phyloP scores from a whole-genome alignment of 2,329 filamentous ascomycete species.

The Pyrenophora graminea region DNA sequence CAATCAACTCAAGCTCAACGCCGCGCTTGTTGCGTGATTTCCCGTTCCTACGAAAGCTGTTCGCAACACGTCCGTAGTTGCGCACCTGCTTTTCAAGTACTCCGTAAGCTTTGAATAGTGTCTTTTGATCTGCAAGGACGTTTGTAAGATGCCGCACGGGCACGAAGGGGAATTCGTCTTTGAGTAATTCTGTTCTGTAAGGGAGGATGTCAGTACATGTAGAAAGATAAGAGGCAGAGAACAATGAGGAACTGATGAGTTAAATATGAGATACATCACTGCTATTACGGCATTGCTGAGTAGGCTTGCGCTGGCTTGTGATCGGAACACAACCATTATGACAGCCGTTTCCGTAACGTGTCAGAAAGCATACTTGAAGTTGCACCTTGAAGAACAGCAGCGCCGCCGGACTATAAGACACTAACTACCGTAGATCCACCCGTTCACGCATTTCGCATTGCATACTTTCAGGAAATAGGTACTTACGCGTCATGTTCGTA shows the following conservation, averaged over 20 bases:
- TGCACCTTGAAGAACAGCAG: background rate
- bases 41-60: conserved; percentile 23
- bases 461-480: background rate
- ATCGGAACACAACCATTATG: background rate
- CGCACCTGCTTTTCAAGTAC: conserved; percentile 38
- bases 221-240: background rate
- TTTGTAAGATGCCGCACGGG: conserved; percentile 44
- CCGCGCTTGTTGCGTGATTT: conserved; percentile 28
- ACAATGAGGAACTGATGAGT: background rate
- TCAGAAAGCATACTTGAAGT: conserved; percentile 9
- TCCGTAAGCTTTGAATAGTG: conserved; percentile 47
- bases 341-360: conserved; percentile 3
- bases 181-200: conserved; percentile 41
- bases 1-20: conserved; percentile 23
- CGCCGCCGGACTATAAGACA: background rate
- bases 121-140: conserved; percentile 35
- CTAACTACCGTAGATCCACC: background rate
- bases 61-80: conserved; percentile 21
- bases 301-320: conserved; percentile 1
- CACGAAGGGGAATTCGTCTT: conserved; percentile 49
- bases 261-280: background rate
- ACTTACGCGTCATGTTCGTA: conserved; percentile 40
- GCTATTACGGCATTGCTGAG: background rate
- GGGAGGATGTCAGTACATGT: conserved; percentile 13
- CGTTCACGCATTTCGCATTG: background rate